Base-by-base conservation (phyloP, 2,329 filamentous ascomycete genomes). In the Sporothrix euskadiensis region DNA sequence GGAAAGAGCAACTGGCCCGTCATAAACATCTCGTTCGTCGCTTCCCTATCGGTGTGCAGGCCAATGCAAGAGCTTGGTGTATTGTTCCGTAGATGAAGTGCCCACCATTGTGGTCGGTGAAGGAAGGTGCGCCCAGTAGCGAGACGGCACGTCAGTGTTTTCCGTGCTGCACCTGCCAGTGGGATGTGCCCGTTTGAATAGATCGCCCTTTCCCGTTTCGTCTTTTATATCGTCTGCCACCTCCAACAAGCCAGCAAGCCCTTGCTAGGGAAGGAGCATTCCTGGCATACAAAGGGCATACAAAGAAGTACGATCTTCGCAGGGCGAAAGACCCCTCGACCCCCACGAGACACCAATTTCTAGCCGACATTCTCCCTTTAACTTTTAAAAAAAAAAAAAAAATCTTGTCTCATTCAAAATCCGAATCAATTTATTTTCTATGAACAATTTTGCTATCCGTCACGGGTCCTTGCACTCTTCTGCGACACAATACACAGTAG, bases 81-180 rank as follows among this genome's bases (percentile, higher is more conserved):
- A 30, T 71, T 59, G 35, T 57, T 71, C 69, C 69, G 69, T 47
- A 59, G 12, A 71, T 71, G 69, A 71, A 71, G 35, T 30, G 32
- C 52, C 69, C 61, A 65, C 61, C 39, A 65, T 65, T 14, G 39
- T 22, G 61, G 49, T 71, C 69, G 69, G 69, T 71, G 54, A 71
- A 59, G 69, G 47, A 57, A 70, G 68, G 68, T 70, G 52, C 68
- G 52, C 19, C 68, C 68, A 57, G 52, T 56, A 70, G 47, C 52
- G 68, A 70, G 32, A 9, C 32, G 54, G 52, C n/a, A 59, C 68
- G 69, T 59, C 66, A 35, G 44, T 35, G 26, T 22, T 14, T 41
- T 54, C 49, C 30, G 39, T 44, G 61, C 39, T 44, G 61, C 61
- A 65, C 26, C n/a, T 47, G n/a, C 39, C 39, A 47, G 61, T 26